Conservation (phyloP, 208 protist species). For the Crithidia acanthocephali region DNA sequence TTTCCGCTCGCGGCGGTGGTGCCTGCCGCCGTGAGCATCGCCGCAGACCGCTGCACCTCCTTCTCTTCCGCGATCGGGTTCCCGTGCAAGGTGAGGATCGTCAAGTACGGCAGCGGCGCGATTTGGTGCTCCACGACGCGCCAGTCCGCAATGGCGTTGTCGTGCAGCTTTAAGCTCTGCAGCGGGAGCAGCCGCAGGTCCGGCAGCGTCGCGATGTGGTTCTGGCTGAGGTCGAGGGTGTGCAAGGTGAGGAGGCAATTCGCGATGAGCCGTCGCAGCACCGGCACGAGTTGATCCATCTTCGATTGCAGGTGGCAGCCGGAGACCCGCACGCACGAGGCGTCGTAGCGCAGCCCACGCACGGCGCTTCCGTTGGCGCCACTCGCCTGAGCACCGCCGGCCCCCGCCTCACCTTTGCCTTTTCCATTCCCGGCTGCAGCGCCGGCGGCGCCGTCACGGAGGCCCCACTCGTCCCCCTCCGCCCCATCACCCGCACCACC, state of each 20-base stretch:
- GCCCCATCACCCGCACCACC: not conserved
- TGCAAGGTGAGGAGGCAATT: slow-evolving; percentile 77
- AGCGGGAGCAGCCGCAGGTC: slow-evolving; percentile 73
- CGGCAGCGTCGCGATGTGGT: slow-evolving; percentile 58
- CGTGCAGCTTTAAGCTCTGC: slow-evolving; percentile 74
- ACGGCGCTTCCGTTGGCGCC: slow-evolving; percentile 1
- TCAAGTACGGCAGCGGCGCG: slow-evolving; percentile 64
- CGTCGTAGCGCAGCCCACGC: slow-evolving; percentile 47
- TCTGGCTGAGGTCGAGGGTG: slow-evolving; percentile 84
- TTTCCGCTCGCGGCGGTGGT: not conserved
- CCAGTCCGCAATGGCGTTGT: slow-evolving; percentile 81
- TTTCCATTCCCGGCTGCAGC: not conserved
- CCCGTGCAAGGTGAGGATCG: slow-evolving; percentile 75
- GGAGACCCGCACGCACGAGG: slow-evolving; percentile 69
- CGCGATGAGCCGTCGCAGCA: slow-evolving; percentile 70
- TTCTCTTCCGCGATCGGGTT: slow-evolving; percentile 78
- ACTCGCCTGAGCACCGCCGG: not conserved
- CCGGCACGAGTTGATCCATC: slow-evolving; percentile 63
- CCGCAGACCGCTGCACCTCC: not conserved
- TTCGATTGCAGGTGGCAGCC: slow-evolving; percentile 57
- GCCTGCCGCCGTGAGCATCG: not conserved
- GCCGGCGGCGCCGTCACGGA: not conserved
- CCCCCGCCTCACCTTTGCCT: not conserved
- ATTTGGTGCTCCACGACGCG: slow-evolving; percentile 64
- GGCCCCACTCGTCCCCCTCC: slow-evolving; percentile 12